A percentile compares a stretch with the other conserved stretches of the same genome.
phyloP scores from a whole-genome alignment of 345 rosid genomes.

The Gossypium stocksii region DNA sequence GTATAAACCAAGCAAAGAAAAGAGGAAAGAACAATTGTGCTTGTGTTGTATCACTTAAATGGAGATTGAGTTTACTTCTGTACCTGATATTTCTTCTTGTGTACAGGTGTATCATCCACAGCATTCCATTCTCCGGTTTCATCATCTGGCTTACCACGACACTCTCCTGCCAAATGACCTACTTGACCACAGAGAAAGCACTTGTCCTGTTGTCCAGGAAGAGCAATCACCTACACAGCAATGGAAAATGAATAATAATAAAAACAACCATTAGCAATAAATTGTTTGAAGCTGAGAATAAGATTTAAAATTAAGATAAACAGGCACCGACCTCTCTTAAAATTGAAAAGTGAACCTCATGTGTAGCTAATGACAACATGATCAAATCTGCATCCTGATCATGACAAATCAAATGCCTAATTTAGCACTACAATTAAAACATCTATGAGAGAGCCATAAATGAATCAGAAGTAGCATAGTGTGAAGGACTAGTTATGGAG shows the following conservation, averaged over 20 bases:
- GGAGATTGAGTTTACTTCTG: constrained; percentile 12
- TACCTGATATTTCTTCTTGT: constrained; percentile 99
- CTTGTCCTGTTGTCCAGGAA: constrained; percentile 94
- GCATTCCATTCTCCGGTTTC: constrained; percentile 36
- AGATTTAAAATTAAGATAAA: constrained; percentile 13
- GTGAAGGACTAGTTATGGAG: not conserved
- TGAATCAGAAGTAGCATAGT: not conserved
- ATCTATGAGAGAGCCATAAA: not conserved
- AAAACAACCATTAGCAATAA: constrained; percentile 5
- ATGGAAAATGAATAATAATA: not conserved
- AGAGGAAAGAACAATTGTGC: not conserved
- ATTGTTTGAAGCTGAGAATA: not conserved
- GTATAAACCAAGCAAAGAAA: not conserved
- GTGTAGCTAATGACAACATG: constrained; percentile 94
- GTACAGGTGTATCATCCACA: constrained; percentile 62
- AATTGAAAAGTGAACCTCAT: constrained; percentile 96
- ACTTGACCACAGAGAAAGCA: constrained; percentile 87
- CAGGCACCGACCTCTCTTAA: constrained; percentile 74
- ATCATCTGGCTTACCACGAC: constrained; percentile 59
- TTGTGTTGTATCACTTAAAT: not conserved
- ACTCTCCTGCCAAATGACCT: constrained; percentile 97
- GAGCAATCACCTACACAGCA: constrained; percentile 55
- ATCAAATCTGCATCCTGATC: constrained; percentile 96
- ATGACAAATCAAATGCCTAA: constrained; percentile 15
- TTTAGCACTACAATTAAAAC: not conserved